phyloP scores from a whole-genome alignment of 1,284 basidiomycete species.

The Microbotryum lychnidis-dioicae region DNA sequence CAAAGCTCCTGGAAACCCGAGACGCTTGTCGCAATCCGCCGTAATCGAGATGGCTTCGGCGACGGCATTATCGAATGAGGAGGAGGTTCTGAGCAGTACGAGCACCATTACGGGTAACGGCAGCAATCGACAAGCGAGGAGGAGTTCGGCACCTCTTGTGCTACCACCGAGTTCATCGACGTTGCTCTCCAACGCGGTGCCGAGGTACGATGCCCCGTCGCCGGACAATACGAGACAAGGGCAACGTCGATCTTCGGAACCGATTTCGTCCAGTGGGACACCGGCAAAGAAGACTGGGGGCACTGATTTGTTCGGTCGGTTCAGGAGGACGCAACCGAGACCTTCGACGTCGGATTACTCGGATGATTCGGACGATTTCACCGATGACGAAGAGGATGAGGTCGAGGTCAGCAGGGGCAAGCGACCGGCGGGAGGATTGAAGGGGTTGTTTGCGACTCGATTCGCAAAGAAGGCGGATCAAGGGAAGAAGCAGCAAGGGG shows the following conservation, averaged over 20 bases:
- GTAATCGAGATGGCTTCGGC: conserved; percentile 12
- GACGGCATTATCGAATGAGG: background rate
- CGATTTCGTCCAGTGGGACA: background rate
- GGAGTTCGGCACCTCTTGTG: background rate
- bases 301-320: conserved; percentile 26
- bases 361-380: conserved; percentile 9
- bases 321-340: conserved; percentile 15
- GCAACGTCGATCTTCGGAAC: conserved; percentile 4
- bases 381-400: conserved; percentile 15
- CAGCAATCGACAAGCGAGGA: conserved; percentile 5
- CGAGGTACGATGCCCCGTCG: conserved; percentile 3
- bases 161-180: conserved; percentile 13
- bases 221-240: conserved; percentile 6
- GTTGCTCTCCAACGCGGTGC: conserved; percentile 24
- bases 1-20: conserved; percentile 8
- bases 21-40: conserved; percentile 13
- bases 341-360: conserved; percentile 6
- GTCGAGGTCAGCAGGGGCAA: conserved; percentile 13
- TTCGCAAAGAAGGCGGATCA: background rate
- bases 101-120: conserved; percentile 5
- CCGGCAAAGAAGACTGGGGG: background rate
- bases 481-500: background rate
- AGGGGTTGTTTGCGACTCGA: background rate
- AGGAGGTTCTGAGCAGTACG: background rate
- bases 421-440: background rate